phyloP scores from a whole-genome alignment of 305 asterid genomes.

The Solanum hybrid region DNA sequence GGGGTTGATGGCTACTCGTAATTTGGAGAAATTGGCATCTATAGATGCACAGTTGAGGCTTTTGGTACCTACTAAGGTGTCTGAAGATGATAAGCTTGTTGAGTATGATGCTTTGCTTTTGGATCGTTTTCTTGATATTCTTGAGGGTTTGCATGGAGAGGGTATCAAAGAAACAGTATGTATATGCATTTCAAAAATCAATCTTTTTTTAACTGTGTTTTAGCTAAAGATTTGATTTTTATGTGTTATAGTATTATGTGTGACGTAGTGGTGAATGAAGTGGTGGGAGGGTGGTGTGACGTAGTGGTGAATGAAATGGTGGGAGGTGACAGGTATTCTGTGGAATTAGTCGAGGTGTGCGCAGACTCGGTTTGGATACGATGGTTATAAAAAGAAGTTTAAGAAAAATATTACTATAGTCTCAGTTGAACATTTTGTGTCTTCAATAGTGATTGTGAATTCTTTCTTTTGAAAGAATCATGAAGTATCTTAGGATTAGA shows the following conservation, averaged over 20 bases:
- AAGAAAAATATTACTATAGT: neutral
- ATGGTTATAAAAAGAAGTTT: neutral
- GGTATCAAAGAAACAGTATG: slow-evolving; percentile 81
- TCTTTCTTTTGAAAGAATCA: neutral
- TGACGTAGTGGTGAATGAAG: neutral
- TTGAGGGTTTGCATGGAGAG: slow-evolving; percentile 89
- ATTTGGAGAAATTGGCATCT: slow-evolving; percentile 73
- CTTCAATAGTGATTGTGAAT: neutral
- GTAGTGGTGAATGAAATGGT: neutral
- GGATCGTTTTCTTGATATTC: slow-evolving; percentile 92
- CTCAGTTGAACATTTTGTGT: neutral
- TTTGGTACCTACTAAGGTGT: slow-evolving; percentile 74
- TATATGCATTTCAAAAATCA: neutral
- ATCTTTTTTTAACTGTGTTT: neutral
- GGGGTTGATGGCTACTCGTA: slow-evolving; percentile 25
- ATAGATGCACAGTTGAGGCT: slow-evolving; percentile 91
- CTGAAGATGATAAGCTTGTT: slow-evolving; percentile 93
- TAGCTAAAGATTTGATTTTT: neutral
- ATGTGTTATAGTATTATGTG: neutral
- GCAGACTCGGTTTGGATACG: neutral
- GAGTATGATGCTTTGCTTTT: slow-evolving; percentile 95
- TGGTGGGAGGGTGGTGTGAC: neutral
- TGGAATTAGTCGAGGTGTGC: neutral
- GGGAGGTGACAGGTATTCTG: neutral
- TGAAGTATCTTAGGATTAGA: neutral